Percentiles rank a stretch among this genome's conserved stretches.
Evolutionary conservation across 2,329 filamentous ascomycete species (phyloP).

Genomic region (Fusarium phyllophilum): DNA sequence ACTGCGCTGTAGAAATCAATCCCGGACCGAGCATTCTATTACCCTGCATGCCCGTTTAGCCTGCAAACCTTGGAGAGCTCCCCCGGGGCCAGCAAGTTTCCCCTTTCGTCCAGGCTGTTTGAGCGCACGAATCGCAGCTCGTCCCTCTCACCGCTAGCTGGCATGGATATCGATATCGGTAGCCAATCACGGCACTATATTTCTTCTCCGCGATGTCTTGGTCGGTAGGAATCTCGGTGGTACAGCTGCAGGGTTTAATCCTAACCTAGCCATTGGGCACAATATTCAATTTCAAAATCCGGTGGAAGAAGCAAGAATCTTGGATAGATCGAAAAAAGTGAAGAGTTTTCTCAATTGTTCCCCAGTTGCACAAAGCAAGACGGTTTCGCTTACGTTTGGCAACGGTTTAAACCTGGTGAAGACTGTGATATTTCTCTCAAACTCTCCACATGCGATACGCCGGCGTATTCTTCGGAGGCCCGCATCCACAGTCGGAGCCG

Average conservation of each 20-base stretch:
- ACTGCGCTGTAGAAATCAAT: not conserved
- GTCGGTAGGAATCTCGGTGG: conserved; percentile 20
- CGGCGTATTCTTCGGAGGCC: conserved; percentile 7
- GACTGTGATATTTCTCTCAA: conserved; percentile 4
- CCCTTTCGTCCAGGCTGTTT: conserved; percentile 24
- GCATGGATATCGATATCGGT: conserved; percentile 32
- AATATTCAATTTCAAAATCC: conserved; percentile 28
- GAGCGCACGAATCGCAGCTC: conserved; percentile 28
- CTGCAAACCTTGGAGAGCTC: conserved; percentile 14
- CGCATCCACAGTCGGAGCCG: conserved; percentile 28
- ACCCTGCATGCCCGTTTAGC: conserved; percentile 31
- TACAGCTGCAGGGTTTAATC: conserved; percentile 24
- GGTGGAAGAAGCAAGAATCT: conserved; percentile 28
- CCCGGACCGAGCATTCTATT: conserved; percentile 16
- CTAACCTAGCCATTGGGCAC: conserved; percentile 8
- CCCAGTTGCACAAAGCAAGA: not conserved
- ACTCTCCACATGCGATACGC: conserved; percentile 7
- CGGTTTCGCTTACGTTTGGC: conserved; percentile 6
- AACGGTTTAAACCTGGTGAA: conserved; percentile 1
- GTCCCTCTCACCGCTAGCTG: conserved; percentile 28
- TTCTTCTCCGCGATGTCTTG: conserved; percentile 34
- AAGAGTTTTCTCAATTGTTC: not conserved
- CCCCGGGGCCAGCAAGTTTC: conserved; percentile 8
- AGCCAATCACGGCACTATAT: conserved; percentile 28
- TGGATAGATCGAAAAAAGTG: not conserved